phyloP scores from a whole-genome alignment of 2,329 filamentous ascomycete genomes.

The Pyrenophora tritici-repentis region DNA sequence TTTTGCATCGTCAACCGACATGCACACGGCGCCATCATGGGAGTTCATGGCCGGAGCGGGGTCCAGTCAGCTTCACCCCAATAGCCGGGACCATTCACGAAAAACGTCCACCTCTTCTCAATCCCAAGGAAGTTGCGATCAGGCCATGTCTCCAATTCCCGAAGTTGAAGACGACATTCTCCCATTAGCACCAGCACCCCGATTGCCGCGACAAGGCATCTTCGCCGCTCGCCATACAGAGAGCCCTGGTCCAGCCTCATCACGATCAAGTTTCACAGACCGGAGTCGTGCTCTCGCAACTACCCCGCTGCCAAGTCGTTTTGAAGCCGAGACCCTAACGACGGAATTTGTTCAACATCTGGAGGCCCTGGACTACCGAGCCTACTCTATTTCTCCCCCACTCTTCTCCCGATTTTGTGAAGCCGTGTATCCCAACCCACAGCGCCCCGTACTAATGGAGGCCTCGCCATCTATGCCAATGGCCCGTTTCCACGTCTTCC shows the following conservation, averaged over 20 bases:
- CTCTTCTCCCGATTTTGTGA: slow-evolving; percentile 40
- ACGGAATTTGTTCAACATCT: slow-evolving; percentile 41
- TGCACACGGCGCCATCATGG: slow-evolving; percentile 43
- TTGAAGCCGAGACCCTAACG: slow-evolving; percentile 45
- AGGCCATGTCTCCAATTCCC: slow-evolving; percentile 33
- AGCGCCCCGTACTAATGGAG: slow-evolving; percentile 23
- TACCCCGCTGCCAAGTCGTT: slow-evolving; percentile 40
- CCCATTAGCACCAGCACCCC: slow-evolving; percentile 32
- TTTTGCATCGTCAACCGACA: slow-evolving; percentile 31
- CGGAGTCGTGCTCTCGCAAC: slow-evolving; percentile 40
- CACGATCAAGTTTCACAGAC: slow-evolving; percentile 39
- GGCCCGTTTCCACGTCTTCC: slow-evolving; percentile 45
- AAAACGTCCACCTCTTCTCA: slow-evolving; percentile 41
- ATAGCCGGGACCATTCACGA: slow-evolving; percentile 33
- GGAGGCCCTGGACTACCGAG: slow-evolving; percentile 30
- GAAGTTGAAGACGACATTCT: slow-evolving; percentile 40
- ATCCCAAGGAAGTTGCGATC: slow-evolving; percentile 37
- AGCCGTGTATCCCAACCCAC: slow-evolving; percentile 39
- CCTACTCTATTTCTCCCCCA: slow-evolving; percentile 31
- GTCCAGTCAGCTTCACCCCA: slow-evolving; percentile 27
- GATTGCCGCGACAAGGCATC: slow-evolving; percentile 37
- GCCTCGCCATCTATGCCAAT: slow-evolving; percentile 35
- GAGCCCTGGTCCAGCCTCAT: slow-evolving; percentile 32
- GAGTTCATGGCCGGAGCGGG: slow-evolving; percentile 41
- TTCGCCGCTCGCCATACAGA: slow-evolving; percentile 36